Base-by-base conservation (phyloP, 2,329 filamentous ascomycete species). In the Clonostachys solani region DNA sequence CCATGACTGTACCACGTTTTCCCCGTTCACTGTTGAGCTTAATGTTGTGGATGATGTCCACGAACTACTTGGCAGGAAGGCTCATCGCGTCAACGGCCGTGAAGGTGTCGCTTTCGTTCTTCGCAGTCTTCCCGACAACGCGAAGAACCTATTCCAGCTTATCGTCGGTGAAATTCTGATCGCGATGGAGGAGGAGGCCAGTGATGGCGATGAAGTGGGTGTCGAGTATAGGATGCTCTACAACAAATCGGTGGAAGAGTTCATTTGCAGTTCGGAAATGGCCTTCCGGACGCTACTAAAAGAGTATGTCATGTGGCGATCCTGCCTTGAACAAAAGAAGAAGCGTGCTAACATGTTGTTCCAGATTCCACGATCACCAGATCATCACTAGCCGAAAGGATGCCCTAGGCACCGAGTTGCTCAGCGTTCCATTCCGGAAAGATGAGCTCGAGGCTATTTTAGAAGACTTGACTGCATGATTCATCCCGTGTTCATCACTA, bases 261-360 rank as follows among this genome's bases (percentile, higher is more conserved):
- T 99, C 65, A 94, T 99, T 44, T 96, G 92, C 64, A 94, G 89
- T 56, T 96, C 88, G 50, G 94, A 97, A 70, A 91, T 97, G 80
- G 91, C 89, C 52, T 97, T 97, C 71, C 80, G 94, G 50, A 96
- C 92, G 23, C 65, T 99, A 61, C 68, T 99, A 52, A 97, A 97
- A 69, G 94, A 99, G 79, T 94, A 67, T 52, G 82, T 69, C 42
- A 44, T 41, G 12, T 29, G 23, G 23, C 3, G 23, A 29, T 10
- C 9, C 9, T 29, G 8, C 23, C 9, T 29, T 35, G 5, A 38
- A 15, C 16, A 12, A 12, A 12, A 19, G 6, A 12, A 10, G 23
- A 16, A 23, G 9, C 38, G 18, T 49, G 43, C 59, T 67, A 50
- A 72, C 62, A 46, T 48, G 15, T n/a, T 29, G 44, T 5, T 23